These are phyloP conservation scores for Eutrema japonicum DNA, from an alignment of 345 rosid genomes.

Conservation along the genomic window DNA sequence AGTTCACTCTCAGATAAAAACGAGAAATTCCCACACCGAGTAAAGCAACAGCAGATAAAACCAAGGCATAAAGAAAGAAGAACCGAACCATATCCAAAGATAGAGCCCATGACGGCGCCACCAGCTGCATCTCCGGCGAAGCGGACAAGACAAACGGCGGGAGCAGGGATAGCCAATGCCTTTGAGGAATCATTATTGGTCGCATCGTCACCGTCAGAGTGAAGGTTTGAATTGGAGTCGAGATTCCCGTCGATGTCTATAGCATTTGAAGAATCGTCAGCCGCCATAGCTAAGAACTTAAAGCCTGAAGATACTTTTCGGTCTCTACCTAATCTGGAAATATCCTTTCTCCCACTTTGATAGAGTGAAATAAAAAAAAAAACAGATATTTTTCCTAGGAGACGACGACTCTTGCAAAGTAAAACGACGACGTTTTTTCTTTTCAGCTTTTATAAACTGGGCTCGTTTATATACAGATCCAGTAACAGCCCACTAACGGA, in stretches of 20 bases:
- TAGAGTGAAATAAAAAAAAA: neutral
- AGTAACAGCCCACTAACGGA: slow-evolving; percentile 3
- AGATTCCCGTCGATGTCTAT: slow-evolving; percentile 31
- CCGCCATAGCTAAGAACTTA: slow-evolving; percentile 49
- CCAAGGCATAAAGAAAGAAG: neutral
- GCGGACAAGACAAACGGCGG: slow-evolving; percentile 71
- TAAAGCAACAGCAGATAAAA: slow-evolving; percentile 1
- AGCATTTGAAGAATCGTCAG: slow-evolving; percentile 49
- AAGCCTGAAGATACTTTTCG: slow-evolving; percentile 13
- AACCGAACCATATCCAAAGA: slow-evolving; percentile 73
- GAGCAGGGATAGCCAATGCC: slow-evolving; percentile 53
- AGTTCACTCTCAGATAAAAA: slow-evolving; percentile 2
- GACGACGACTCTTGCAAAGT: slow-evolving; percentile 9
- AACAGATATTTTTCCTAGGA: slow-evolving; percentile 16
- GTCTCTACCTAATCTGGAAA: slow-evolving; percentile 36
- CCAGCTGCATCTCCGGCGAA: slow-evolving; percentile 78
- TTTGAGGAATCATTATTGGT: slow-evolving; percentile 46
- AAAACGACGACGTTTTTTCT: slow-evolving; percentile 10
- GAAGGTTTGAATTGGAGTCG: slow-evolving; percentile 36
- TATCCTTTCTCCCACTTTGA: slow-evolving; percentile 13
- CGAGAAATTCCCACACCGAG: neutral
- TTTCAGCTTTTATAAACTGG: neutral
- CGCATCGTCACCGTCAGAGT: slow-evolving; percentile 37
- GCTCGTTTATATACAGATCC: neutral
- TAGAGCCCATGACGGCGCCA: slow-evolving; percentile 91